Conservation (phyloP, 73 alveolate genomes). For the Blepharisma japonicum region DNA sequence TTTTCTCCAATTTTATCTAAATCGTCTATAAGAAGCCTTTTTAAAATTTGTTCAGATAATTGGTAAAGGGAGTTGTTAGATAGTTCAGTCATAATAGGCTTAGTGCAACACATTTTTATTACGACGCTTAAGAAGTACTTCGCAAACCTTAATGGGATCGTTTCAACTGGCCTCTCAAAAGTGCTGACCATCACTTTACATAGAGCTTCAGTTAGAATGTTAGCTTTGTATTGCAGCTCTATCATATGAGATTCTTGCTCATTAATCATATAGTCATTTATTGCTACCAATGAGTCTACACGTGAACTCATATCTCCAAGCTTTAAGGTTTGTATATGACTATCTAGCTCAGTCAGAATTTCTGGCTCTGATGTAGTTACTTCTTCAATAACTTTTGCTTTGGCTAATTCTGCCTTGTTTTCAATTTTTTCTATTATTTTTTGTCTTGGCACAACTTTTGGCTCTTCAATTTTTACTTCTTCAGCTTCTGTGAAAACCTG, state of each 20-base stretch:
- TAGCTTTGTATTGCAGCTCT: conserved; percentile 3
- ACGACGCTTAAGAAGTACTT: conserved; percentile 61
- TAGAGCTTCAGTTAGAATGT: background rate
- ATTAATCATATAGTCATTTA: conserved; percentile 47
- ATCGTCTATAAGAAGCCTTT: conserved; percentile 48
- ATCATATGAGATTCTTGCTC: background rate
- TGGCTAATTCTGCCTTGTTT: background rate
- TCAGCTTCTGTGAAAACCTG: background rate
- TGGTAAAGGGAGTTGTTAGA: conserved; percentile 36
- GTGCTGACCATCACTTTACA: background rate
- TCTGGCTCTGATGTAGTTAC: background rate
- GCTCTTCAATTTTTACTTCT: background rate
- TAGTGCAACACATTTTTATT: conserved; percentile 45
- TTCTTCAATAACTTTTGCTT: background rate
- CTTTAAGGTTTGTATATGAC: conserved; percentile 45
- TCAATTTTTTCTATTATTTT: background rate
- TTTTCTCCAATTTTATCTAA: conserved; percentile 53
- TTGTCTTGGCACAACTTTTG: background rate
- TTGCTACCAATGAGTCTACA: conserved; percentile 60
- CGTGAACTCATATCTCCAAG: conserved; percentile 51
- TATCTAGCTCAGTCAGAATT: conserved; percentile 33
- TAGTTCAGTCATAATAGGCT: conserved; percentile 39
- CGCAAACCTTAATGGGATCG: conserved; percentile 58
- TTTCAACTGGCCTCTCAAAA: conserved; percentile 31
- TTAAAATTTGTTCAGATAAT: conserved; percentile 55